Evolutionary conservation across 2,329 filamentous ascomycete species (phyloP).

Genomic region (Plectosphaerella sp.): DNA sequence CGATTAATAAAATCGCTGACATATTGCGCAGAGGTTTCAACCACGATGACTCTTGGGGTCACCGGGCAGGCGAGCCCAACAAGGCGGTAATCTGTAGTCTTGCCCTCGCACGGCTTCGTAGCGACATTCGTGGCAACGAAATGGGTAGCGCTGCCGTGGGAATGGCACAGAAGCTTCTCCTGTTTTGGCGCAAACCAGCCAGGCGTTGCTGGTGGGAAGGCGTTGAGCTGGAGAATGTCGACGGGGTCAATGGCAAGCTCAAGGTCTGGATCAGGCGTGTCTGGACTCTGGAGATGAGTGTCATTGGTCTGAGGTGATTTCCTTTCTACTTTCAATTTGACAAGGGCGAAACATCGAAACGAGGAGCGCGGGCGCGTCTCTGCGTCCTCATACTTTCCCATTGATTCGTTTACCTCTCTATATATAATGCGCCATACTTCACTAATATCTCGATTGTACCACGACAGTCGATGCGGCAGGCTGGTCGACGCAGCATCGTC

Average conservation of each 20-base stretch:
- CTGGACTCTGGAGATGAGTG: constrained; percentile 98
- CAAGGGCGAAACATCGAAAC: no score
- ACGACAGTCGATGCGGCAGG: no score
- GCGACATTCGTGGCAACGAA: constrained; percentile 80
- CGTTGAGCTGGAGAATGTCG: constrained; percentile 82
- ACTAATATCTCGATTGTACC: no score
- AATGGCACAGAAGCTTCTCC: constrained; percentile 95
- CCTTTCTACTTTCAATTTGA: no score
- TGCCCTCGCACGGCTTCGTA: constrained; percentile 85
- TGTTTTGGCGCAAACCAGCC: constrained; percentile 98
- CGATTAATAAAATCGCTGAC: not conserved
- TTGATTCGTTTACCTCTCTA: no score
- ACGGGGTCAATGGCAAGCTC: constrained; percentile 84
- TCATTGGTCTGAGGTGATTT: constrained; percentile 71
- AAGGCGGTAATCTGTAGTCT: constrained; percentile 98
- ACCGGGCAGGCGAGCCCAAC: constrained; percentile 94
- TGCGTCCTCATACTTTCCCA: no score
- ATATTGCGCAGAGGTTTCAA: constrained; percentile 73
- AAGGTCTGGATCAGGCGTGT: constrained; percentile 98
- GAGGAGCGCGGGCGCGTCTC: no score
- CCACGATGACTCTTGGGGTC: constrained; percentile 91
- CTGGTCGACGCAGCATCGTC: no score
- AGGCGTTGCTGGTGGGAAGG: constrained; percentile 99
- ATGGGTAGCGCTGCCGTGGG: constrained; percentile 77
- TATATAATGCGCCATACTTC: no score